A percentile compares a stretch with the other conserved stretches of the same genome.
phyloP scores from a whole-genome alignment of 805 yeast genomes.

The Trichomonascus vanleenenianus region DNA sequence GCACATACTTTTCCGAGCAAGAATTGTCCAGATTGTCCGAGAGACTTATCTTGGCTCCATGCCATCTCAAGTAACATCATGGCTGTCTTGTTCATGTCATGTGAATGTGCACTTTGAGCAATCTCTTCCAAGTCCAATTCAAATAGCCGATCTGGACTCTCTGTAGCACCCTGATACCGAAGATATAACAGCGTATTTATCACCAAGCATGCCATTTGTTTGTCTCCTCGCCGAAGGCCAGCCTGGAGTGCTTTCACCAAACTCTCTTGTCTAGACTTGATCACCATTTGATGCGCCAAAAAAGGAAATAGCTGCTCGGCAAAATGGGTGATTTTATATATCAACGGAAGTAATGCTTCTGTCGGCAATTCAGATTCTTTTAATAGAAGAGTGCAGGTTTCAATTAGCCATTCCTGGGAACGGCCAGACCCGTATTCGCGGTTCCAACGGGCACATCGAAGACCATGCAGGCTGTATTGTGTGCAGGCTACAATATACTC shows the following conservation, averaged over 20 bases:
- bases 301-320: constrained; percentile 2
- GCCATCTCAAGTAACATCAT: constrained; percentile 24
- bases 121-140: constrained; percentile 16
- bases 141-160: constrained; percentile 18
- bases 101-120: constrained; percentile 19
- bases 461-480: too few species aligned
- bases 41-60: constrained; percentile 13
- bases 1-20: constrained; percentile 34
- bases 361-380: background rate
- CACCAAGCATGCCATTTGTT: constrained; percentile 2
- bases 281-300: constrained; percentile 6
- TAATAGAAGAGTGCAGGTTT: too few species aligned
- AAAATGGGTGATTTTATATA: background rate
- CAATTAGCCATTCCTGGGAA: too few species aligned
- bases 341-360: background rate
- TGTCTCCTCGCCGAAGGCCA: too few species aligned
- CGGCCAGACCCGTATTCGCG: too few species aligned
- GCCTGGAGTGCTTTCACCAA: too few species aligned
- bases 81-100: constrained; percentile 27
- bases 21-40: too few species aligned
- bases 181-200: constrained; percentile 12
- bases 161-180: constrained; percentile 7
- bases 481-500: too few species aligned
- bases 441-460: too few species aligned
- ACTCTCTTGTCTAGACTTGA: background rate